Evolutionary conservation across 176 grass and related monocot species (phyloP).

Genomic region (Pharus latifolius): DNA sequence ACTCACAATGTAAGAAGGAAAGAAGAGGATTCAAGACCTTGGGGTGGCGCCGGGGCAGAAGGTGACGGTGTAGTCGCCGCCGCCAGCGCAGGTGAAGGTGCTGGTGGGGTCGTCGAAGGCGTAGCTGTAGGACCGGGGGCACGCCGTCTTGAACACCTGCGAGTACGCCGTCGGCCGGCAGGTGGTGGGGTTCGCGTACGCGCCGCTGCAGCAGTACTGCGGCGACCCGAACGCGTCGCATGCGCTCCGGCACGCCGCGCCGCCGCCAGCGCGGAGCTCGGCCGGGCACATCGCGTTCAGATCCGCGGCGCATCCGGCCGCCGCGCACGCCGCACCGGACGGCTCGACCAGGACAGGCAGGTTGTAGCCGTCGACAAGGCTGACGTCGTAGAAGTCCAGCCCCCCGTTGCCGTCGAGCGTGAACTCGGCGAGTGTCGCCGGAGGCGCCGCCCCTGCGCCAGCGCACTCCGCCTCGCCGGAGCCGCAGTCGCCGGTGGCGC

Average conservation of each 20-base stretch:
- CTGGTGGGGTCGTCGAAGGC: constrained; percentile 91
- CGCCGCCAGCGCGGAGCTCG: constrained; percentile 51
- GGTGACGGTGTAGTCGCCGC: constrained; percentile 63
- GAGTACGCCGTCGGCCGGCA: constrained; percentile 74
- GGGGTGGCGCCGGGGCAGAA: constrained; percentile 66
- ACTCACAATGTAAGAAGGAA: background rate
- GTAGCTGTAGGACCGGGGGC: constrained; percentile 95
- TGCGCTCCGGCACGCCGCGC: constrained; percentile 70
- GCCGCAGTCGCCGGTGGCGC: constrained; percentile 81
- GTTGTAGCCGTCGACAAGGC: constrained; percentile 91
- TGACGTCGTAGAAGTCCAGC: constrained; percentile 91
- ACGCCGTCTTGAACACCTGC: constrained; percentile 78
- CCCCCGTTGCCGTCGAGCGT: constrained; percentile 52
- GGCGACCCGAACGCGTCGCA: constrained; percentile 75
- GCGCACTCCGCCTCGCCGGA: constrained; percentile 63
- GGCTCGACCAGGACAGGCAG: constrained; percentile 70
- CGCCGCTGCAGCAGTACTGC: constrained; percentile 83
- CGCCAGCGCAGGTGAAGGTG: constrained; percentile 75
- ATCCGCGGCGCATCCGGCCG: constrained; percentile 70
- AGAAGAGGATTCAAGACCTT: constrained; percentile 25
- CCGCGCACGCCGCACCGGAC: constrained; percentile 34
- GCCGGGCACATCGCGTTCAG: constrained; percentile 72
- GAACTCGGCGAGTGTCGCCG: constrained; percentile 89
- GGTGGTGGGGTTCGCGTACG: constrained; percentile 49
- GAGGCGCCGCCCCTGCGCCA: constrained; percentile 55